Conservation (phyloP, 1,284 basidiomycete genomes). For the Heliocybe sulcata region DNA sequence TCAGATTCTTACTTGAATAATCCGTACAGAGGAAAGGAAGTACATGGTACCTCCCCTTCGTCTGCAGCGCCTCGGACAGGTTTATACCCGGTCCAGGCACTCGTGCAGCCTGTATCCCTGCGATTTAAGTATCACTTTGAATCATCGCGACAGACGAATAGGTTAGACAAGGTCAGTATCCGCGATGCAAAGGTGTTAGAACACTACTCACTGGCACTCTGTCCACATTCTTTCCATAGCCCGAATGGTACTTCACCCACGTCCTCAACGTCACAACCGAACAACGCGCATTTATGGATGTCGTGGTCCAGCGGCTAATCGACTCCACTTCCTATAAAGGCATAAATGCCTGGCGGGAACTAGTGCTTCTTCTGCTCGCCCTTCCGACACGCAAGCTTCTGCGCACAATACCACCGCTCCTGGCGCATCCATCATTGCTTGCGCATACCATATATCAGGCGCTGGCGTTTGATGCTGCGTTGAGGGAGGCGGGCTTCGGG, state of each 20-base stretch:
- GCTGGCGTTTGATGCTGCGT: conserved; percentile 78
- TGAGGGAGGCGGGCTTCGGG: conserved; percentile 73
- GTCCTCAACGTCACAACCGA: conserved; percentile 80
- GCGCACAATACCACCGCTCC: conserved; percentile 67
- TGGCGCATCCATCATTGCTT: conserved; percentile 77
- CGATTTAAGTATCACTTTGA: conserved; percentile 98
- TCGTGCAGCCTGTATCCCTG: conserved; percentile 80
- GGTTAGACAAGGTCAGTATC: conserved; percentile 78
- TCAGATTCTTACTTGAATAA: neutral
- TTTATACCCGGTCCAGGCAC: conserved; percentile 75
- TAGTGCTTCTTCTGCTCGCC: conserved; percentile 66
- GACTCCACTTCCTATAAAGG: conserved; percentile 51
- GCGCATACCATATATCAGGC: conserved; percentile 96
- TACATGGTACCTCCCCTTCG: conserved; percentile 20
- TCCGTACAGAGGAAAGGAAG: conserved; percentile 38
- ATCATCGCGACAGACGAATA: conserved; percentile 79
- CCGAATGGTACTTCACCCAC: conserved; percentile 96
- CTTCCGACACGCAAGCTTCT: conserved; percentile 67
- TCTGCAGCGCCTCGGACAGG: conserved; percentile 17
- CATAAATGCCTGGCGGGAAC: conserved; percentile 78
- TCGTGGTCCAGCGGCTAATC: conserved; percentile 70
- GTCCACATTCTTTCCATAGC: conserved; percentile 35
- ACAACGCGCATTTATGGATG: conserved; percentile 72
- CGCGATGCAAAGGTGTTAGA: neutral
- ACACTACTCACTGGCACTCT: neutral